Conservation (phyloP, 2,329 filamentous ascomycete species). For the Emydomyces testavorans region DNA sequence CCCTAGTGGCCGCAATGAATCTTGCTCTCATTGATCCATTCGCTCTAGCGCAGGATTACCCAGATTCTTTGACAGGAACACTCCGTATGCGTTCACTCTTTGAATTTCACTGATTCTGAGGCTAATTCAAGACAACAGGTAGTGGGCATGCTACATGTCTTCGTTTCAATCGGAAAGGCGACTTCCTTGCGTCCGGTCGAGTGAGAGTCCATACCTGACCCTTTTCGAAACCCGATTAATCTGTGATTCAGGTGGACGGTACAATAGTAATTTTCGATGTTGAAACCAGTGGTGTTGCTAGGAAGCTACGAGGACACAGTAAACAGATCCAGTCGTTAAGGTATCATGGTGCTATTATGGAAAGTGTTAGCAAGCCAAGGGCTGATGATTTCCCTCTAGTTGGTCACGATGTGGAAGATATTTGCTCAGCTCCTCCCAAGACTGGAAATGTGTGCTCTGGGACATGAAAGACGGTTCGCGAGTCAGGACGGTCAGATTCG, state of each 20-base stretch:
- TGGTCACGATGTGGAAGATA: conserved; percentile 91
- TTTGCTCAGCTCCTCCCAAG: conserved; percentile 81
- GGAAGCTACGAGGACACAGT: conserved; percentile 86
- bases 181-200: conserved; percentile 86
- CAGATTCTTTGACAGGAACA: conserved; percentile 76
- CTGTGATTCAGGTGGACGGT: conserved; percentile 53
- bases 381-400: conserved; percentile 33
- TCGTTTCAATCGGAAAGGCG: conserved; percentile 87
- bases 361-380: background rate
- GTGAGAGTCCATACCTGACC: conserved; percentile 36
- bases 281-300: conserved; percentile 91
- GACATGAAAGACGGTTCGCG: conserved; percentile 64
- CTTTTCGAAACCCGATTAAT: background rate
- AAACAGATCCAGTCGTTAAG: conserved; percentile 84
- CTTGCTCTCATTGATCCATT: conserved; percentile 60
- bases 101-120: background rate
- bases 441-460: conserved; percentile 95
- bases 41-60: conserved; percentile 68
- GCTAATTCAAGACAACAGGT: conserved; percentile 28
- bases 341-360: conserved; percentile 22
- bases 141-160: conserved; percentile 54
- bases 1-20: conserved; percentile 46
- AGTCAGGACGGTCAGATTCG: conserved; percentile 76
- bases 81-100: conserved; percentile 51
- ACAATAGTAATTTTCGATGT: conserved; percentile 94